A percentile compares a stretch with the other conserved stretches of the same genome.
Evolutionary conservation across 2,329 filamentous ascomycete genomes (phyloP).

Genomic region (Geoglossum cookeanum): DNA sequence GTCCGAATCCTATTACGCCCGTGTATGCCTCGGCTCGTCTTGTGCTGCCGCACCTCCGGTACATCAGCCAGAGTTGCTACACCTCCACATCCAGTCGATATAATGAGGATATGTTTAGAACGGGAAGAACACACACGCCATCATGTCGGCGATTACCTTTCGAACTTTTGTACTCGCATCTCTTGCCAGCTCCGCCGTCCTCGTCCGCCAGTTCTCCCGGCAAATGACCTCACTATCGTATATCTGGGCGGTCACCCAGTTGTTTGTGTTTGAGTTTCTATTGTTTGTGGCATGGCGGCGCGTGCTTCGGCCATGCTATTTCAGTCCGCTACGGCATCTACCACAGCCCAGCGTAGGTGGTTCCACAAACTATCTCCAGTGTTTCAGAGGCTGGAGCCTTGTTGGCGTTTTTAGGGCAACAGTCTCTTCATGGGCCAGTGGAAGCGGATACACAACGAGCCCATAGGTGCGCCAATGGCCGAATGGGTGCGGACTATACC

Average conservation of each 20-base stretch:
- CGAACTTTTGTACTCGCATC: constrained; percentile 2
- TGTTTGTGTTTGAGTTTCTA: constrained; percentile 22
- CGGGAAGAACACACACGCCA: background rate
- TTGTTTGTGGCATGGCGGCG: constrained; percentile 22
- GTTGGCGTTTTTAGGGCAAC: constrained; percentile 14
- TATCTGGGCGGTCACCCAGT: constrained; percentile 20
- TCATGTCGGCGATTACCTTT: background rate
- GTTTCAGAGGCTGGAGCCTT: background rate
- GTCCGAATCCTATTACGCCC: no score
- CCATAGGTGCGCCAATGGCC: constrained; percentile 19
- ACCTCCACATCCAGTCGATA: no score
- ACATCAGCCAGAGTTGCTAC: no score
- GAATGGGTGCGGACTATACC: constrained; percentile 32
- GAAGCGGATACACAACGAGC: constrained; percentile 18
- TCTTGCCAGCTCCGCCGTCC: constrained; percentile 2
- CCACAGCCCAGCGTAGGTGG: constrained; percentile 30
- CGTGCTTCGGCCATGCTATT: constrained; percentile 36
- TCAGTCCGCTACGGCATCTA: constrained; percentile 38
- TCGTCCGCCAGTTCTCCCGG: constrained; percentile 17
- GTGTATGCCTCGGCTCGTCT: no score
- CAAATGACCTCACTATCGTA: constrained; percentile 17
- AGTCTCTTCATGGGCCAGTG: constrained; percentile 29
- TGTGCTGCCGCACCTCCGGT: no score
- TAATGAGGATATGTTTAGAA: no score
- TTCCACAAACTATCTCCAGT: background rate